Evolutionary conservation across 148 eudicot species (phyloP).

Genomic region (Polygonum maritimum): DNA sequence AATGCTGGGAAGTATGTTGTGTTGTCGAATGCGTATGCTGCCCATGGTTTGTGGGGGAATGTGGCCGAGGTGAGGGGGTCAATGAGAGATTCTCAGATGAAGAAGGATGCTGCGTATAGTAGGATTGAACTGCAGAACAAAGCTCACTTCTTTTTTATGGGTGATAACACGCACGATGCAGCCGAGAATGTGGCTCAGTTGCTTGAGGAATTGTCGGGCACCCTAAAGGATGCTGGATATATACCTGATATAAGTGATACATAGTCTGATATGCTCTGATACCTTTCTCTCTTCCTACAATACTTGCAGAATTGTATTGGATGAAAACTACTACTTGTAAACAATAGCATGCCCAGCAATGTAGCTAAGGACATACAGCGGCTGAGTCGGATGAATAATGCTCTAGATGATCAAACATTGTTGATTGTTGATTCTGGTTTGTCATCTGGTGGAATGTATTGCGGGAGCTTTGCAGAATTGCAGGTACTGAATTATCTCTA

Average conservation of each 20-base stretch:
- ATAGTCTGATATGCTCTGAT: not conserved
- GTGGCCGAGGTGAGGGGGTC: conserved; percentile 36
- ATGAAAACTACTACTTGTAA: not conserved
- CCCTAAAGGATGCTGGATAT: conserved; percentile 38
- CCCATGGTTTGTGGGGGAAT: conserved; percentile 24
- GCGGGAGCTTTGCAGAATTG: not conserved
- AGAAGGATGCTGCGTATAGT: conserved; percentile 77
- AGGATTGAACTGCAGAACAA: conserved; percentile 65
- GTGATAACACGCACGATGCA: conserved; percentile 48
- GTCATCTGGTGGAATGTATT: not conserved
- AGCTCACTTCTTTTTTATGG: conserved; percentile 59
- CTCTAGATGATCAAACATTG: not conserved
- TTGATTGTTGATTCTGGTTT: not conserved
- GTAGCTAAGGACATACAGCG: not conserved
- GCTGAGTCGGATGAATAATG: not conserved
- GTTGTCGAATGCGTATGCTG: conserved; percentile 37
- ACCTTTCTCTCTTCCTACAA: conserved; percentile 1
- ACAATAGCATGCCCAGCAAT: not conserved
- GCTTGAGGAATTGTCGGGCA: conserved; percentile 37
- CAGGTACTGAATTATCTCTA: not conserved
- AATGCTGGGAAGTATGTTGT: conserved; percentile 37
- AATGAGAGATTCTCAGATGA: conserved; percentile 57
- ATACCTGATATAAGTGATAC: conserved; percentile 25
- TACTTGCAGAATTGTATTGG: not conserved
- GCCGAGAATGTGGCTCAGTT: conserved; percentile 34